These are phyloP conservation scores for Sporisorium scitamineum DNA, from an alignment of 1,284 basidiomycete genomes.

Conservation along the genomic window DNA sequence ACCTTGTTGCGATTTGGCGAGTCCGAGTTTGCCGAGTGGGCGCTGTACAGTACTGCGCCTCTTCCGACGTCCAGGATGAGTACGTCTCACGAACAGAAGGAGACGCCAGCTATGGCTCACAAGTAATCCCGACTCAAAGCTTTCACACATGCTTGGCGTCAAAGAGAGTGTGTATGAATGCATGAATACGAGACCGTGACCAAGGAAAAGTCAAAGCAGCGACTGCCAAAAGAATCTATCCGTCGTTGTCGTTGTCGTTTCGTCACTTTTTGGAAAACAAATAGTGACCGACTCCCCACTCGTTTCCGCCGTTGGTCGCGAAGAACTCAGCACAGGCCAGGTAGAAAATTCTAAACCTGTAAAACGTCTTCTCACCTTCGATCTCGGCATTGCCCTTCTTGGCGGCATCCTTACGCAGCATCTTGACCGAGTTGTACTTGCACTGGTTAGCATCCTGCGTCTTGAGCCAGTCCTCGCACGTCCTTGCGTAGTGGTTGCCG, in stretches of 20 bases:
- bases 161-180: not conserved
- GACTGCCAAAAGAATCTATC: too few relatives aligned
- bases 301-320: constrained; percentile 76
- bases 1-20: constrained; percentile 90
- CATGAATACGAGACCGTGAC: constrained; percentile 1
- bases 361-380: constrained; percentile 77
- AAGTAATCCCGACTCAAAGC: not conserved
- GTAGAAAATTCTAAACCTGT: constrained; percentile 80
- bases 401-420: constrained; percentile 45
- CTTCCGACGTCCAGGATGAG: constrained; percentile 1
- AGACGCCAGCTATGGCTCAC: not conserved
- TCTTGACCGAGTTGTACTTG: constrained; percentile 32
- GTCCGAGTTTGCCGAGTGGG: constrained; percentile 83
- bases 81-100: not conserved
- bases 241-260: not conserved
- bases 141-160: not conserved
- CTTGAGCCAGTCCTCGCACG: constrained; percentile 79
- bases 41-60: constrained; percentile 18
- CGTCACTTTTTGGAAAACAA: constrained; percentile 69
- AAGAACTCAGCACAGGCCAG: constrained; percentile 82
- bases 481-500: constrained; percentile 78
- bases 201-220: not conserved
- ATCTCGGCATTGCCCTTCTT: constrained; percentile 64
- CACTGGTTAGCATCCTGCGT: constrained; percentile 77
- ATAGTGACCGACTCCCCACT: constrained; percentile 76